A percentile compares a stretch with the other conserved stretches of the same genome.
Conservation (phyloP, 495 filamentous ascomycete genomes). For the Neohortaea acidophila region DNA sequence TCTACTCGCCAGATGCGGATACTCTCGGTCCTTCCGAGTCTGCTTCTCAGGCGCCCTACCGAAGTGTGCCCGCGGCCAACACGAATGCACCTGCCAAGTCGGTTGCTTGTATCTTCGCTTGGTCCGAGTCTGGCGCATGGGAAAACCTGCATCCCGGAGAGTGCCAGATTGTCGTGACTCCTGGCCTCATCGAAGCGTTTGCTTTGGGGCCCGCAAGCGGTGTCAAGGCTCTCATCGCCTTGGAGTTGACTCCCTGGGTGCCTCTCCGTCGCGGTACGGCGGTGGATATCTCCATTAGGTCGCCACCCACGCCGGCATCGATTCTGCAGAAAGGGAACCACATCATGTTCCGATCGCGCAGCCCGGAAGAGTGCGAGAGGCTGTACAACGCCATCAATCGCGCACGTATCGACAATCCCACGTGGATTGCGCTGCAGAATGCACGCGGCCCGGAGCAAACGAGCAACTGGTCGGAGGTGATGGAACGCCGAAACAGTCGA, state of each 20-base stretch:
- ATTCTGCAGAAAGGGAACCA: conserved; percentile 56
- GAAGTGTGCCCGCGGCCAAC: conserved; percentile 40
- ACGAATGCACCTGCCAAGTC: conserved; percentile 43
- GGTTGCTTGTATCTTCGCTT: conserved; percentile 67
- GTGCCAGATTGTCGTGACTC: conserved; percentile 65
- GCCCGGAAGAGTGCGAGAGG: conserved; percentile 56
- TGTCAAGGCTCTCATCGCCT: conserved; percentile 47
- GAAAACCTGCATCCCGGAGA: conserved; percentile 57
- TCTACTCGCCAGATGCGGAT: conserved; percentile 13
- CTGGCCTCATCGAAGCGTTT: conserved; percentile 76
- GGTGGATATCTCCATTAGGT: conserved; percentile 85
- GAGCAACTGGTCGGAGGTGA: conserved; percentile 24
- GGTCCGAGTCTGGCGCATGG: conserved; percentile 73
- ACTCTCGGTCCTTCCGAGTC: conserved; percentile 63
- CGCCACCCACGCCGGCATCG: conserved; percentile 55
- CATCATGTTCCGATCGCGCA: conserved; percentile 76
- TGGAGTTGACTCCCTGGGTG: conserved; percentile 78
- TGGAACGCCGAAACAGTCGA: conserved; percentile 30
- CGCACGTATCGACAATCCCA: conserved; percentile 72
- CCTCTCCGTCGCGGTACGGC: conserved; percentile 76
- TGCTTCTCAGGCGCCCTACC: conserved; percentile 51
- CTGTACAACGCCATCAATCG: conserved; percentile 74
- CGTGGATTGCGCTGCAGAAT: conserved; percentile 70
- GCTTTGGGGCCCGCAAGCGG: conserved; percentile 37
- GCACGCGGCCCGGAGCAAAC: conserved; percentile 34